Evolutionary conservation across 139 green algal species (phyloP).

Genomic region (Tetratostichococcus sp.): DNA sequence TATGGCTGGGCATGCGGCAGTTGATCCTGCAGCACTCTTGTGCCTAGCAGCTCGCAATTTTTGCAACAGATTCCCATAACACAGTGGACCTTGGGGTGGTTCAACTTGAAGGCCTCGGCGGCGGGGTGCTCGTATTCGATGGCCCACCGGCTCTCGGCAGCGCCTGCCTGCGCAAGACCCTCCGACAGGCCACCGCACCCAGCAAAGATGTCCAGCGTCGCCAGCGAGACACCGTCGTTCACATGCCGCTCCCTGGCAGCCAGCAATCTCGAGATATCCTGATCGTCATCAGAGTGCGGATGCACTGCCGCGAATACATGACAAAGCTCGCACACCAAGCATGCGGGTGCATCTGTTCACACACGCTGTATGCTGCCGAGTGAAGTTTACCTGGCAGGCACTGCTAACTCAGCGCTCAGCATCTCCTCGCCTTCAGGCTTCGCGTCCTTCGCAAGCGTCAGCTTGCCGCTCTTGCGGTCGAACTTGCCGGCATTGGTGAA

Average conservation of each 20-base stretch:
- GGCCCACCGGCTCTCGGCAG: slow-evolving; percentile 77
- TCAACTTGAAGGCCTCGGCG: slow-evolving; percentile 84
- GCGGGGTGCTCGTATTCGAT: slow-evolving; percentile 92
- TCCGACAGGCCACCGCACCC: slow-evolving; percentile 91
- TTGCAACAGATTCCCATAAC: no score
- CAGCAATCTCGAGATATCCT: background rate
- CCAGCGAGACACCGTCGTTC: slow-evolving; percentile 45
- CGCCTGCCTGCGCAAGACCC: slow-evolving; percentile 84
- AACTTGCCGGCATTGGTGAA: slow-evolving; percentile 48
- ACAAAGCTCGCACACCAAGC: no score
- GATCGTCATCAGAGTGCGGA: no score
- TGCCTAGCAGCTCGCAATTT: no score
- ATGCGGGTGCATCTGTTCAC: no score
- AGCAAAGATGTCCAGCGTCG: slow-evolving; percentile 96
- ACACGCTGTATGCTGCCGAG: no score
- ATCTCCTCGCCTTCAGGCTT: background rate
- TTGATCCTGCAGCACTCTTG: no score
- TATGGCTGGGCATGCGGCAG: no score
- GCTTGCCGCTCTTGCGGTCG: slow-evolving; percentile 32
- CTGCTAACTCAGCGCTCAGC: background rate
- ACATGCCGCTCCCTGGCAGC: background rate
- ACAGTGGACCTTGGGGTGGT: slow-evolving; percentile 65
- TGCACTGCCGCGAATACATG: no score
- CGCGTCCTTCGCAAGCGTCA: background rate
- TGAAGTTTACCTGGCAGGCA: background rate